These are phyloP conservation scores for Cryptococcus sp. DNA, from an alignment of 1,284 basidiomycete genomes.

Conservation along the genomic window DNA sequence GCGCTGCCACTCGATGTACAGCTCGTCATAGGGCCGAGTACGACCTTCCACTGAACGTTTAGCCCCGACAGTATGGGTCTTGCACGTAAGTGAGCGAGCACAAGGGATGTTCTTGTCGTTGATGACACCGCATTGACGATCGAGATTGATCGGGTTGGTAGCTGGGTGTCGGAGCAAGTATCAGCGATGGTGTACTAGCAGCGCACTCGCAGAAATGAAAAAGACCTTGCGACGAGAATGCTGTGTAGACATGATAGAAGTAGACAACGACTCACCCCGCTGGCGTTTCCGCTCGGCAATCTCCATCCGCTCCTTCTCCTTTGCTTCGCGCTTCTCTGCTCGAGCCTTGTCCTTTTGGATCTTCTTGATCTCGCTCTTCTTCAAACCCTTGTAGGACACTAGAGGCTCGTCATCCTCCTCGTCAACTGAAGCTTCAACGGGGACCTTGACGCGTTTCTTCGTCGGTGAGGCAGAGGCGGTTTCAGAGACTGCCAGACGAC, in stretches of 20 bases:
- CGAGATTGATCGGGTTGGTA: conserved; percentile 75
- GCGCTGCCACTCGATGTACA: conserved; percentile 90
- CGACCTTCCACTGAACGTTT: conserved; percentile 90
- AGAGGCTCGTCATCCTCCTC: conserved; percentile 24
- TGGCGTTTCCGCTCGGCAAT: conserved; percentile 67
- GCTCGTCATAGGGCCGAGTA: conserved; percentile 79
- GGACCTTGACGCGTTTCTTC: conserved; percentile 55
- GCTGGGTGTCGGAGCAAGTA: conserved; percentile 19
- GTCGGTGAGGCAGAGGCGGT: conserved; percentile 14
- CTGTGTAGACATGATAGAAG: not conserved
- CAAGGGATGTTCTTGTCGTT: conserved; percentile 94
- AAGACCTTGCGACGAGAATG: too few species aligned
- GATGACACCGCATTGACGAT: conserved; percentile 95
- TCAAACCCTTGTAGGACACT: conserved; percentile 32
- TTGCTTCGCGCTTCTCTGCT: conserved; percentile 68
- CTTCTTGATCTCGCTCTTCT: conserved; percentile 47
- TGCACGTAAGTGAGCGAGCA: conserved; percentile 96
- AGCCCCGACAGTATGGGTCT: conserved; percentile 96
- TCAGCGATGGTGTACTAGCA: not conserved
- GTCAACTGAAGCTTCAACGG: conserved; percentile 27
- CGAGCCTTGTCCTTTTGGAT: conserved; percentile 41
- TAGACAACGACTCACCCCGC: conserved; percentile 57
- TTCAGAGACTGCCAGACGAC: conserved; percentile 11
- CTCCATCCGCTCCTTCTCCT: conserved; percentile 56
- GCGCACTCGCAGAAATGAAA: not conserved